Base-by-base conservation (phyloP, 306 rosid genomes). In the Geum urbanum region DNA sequence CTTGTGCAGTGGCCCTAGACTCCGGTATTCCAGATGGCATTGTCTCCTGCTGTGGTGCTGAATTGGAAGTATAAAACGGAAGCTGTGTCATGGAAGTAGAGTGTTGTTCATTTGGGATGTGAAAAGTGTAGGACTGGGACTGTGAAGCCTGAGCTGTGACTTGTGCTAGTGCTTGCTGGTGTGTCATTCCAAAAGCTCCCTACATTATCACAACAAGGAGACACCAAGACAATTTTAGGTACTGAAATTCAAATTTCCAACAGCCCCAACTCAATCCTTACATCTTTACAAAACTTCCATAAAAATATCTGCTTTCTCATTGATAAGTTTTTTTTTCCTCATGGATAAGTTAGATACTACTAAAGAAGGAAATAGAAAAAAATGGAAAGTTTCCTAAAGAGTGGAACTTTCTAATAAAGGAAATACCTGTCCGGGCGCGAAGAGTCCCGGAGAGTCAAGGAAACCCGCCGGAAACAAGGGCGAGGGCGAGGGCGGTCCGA, bases 161-260 rank as follows among this genome's bases (percentile, higher is more conserved):
- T 79, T 86, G 91, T 47, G 88, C 88, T 63, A 86, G 72, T 15
- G 79, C 86, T 57, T 87, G 96, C 85, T 83, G 92, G 72, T 92
- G 92, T 15, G 86, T 56, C 84, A 89, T 82, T 78, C 89, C 96
- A 72, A 81, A 82, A 56, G 86, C 61, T 54, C 81, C 86, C 96
- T 89, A 72, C 69, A 57, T 18, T 47, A 15, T 9, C 68, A 72
- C 67, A 76, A 71, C 64, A 69, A 72, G 66, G 47, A 78, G 67
- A 67, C 72, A 39, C 47, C 48, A 58, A 43, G 8, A 52, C 15
- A 39, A 52, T 27, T 1, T 27, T 27, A 18, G 63, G 9, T 58
- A 60, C 9, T 37, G 46, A 32, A 32, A 32, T 32, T 32, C 1
- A 3, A 32, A 32, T 32, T 32, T 32, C 37, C 37, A 32, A 32